A percentile compares a stretch with the other conserved stretches of the same genome.
Conservation (phyloP, 805 yeast genomes). For the Cyberlindnera sargentensis region DNA sequence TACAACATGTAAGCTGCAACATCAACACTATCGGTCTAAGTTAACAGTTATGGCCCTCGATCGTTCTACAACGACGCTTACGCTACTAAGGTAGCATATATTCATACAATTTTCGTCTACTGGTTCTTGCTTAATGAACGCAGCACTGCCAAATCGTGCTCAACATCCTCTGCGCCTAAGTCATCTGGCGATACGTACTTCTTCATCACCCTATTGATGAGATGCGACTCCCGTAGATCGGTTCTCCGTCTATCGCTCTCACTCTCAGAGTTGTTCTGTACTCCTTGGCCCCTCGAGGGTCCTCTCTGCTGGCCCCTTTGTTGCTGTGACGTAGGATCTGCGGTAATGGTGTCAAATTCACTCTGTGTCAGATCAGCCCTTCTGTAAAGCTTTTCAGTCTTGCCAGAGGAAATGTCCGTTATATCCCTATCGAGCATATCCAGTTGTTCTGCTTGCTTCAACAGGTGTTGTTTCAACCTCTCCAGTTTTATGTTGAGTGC, state of each 20-base stretch:
- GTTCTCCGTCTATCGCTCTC: conserved; percentile 4
- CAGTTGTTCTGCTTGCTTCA: conserved; percentile 24
- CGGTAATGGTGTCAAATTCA: conserved; percentile 24
- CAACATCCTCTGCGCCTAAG: conserved; percentile 22
- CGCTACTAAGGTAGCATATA: too few relatives aligned
- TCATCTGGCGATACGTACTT: conserved; percentile 25
- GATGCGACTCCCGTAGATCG: conserved; percentile 9
- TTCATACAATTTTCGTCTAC: too few relatives aligned
- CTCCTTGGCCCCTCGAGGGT: not conserved
- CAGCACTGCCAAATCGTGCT: conserved; percentile 20
- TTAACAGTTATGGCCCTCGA: too few relatives aligned
- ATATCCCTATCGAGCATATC: conserved; percentile 21
- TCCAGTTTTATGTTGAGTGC: conserved; percentile 24
- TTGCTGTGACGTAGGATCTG: conserved; percentile 2
- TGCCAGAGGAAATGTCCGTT: conserved; percentile 23
- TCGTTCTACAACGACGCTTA: too few relatives aligned
- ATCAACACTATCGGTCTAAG: too few relatives aligned
- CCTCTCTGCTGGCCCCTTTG: not conserved
- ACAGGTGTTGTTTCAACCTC: conserved; percentile 27
- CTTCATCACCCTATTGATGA: conserved; percentile 20
- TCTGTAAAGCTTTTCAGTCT: conserved; percentile 26
- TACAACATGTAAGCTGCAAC: too few relatives aligned
- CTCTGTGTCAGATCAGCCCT: conserved; percentile 16
- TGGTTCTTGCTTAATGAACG: not conserved
- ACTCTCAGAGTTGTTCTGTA: not conserved